Evolutionary conservation across 345 rosid genomes (phyloP).

Genomic region (Acer saccharum): DNA sequence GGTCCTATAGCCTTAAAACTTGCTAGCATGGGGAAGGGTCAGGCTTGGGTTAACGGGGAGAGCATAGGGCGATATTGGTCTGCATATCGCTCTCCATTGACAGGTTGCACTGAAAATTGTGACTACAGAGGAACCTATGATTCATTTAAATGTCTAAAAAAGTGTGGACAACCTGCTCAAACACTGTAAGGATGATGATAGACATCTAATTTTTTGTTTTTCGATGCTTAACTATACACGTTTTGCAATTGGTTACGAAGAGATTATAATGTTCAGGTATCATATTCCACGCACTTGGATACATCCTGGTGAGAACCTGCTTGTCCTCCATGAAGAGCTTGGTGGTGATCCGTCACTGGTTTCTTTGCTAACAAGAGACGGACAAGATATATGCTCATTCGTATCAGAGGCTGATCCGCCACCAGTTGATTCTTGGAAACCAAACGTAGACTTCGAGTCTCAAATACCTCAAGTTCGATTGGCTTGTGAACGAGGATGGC

Average conservation of each 20-base stretch:
- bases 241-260: not conserved
- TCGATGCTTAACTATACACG: not conserved
- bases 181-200: slow-evolving; percentile 42
- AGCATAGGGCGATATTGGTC: slow-evolving; percentile 67
- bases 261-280: slow-evolving; percentile 36
- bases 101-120: slow-evolving; percentile 47
- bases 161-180: slow-evolving; percentile 66
- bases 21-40: slow-evolving; percentile 68
- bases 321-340: slow-evolving; percentile 48
- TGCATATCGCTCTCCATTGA: slow-evolving; percentile 47
- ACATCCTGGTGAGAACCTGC: slow-evolving; percentile 49
- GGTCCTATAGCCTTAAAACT: slow-evolving; percentile 60
- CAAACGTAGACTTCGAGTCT: slow-evolving; percentile 27
- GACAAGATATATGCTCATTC: slow-evolving; percentile 56
- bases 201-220: not conserved
- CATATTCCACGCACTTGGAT: slow-evolving; percentile 63
- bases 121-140: slow-evolving; percentile 61
- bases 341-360: slow-evolving; percentile 62
- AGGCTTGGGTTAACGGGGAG: slow-evolving; percentile 69
- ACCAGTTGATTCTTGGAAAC: slow-evolving; percentile 53
- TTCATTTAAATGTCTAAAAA: slow-evolving; percentile 48
- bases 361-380: slow-evolving; percentile 40
- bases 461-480: slow-evolving; percentile 48
- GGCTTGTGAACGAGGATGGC: slow-evolving; percentile 60
- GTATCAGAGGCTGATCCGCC: slow-evolving; percentile 57